Percentiles rank a stretch among this genome's conserved stretches.
These are phyloP conservation scores for Bipolaris bicolor DNA, from an alignment of 2,329 filamentous ascomycete species.

Conservation along the genomic window DNA sequence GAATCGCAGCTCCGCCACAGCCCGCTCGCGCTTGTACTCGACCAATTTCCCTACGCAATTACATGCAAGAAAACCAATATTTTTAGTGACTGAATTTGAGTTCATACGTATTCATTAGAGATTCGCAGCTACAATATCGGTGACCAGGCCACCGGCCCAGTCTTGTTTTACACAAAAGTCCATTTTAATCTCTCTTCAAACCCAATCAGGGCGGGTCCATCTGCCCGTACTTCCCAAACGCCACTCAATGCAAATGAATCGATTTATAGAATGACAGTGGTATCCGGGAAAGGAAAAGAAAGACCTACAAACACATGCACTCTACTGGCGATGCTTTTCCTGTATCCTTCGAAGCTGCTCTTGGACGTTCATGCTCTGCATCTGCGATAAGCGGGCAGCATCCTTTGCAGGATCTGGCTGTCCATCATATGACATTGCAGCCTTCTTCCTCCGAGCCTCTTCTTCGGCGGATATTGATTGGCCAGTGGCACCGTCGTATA, in stretches of 20 bases:
- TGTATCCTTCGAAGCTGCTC: slow-evolving; percentile 79
- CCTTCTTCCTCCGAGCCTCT: slow-evolving; percentile 76
- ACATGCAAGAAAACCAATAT: neutral
- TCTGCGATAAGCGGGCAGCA: slow-evolving; percentile 59
- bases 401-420: slow-evolving; percentile 65
- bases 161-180: slow-evolving; percentile 2
- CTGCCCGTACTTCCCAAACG: slow-evolving; percentile 10
- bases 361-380: slow-evolving; percentile 70
- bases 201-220: slow-evolving; percentile 6
- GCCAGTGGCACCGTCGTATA: slow-evolving; percentile 78
- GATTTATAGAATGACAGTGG: neutral
- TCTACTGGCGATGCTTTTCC: slow-evolving; percentile 54
- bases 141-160: neutral
- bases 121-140: neutral
- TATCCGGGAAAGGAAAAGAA: slow-evolving; percentile 5
- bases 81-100: neutral
- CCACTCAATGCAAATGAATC: slow-evolving; percentile 16
- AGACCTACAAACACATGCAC: neutral
- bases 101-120: slow-evolving; percentile 1
- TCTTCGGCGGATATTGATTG: slow-evolving; percentile 73
- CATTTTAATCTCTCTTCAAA: slow-evolving; percentile 1
- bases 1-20: slow-evolving; percentile 1
- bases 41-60: neutral
- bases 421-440: slow-evolving; percentile 71
- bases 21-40: neutral